These are phyloP conservation scores for Ceratobasidium sp. DNA, from an alignment of 1,284 basidiomycete species.

Conservation along the genomic window DNA sequence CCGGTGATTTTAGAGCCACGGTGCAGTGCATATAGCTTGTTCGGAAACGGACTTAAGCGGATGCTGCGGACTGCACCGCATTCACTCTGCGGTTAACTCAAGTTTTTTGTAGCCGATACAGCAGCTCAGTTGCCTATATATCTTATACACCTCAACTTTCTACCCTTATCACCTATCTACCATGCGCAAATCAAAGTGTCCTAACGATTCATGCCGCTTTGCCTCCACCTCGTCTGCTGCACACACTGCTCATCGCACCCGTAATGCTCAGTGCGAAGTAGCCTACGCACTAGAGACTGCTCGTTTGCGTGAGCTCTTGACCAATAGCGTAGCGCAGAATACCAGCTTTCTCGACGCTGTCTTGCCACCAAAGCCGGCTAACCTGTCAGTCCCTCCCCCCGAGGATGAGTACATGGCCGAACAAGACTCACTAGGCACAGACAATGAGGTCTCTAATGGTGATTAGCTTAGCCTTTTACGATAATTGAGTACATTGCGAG, in stretches of 20 bases:
- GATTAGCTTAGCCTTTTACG: too few species aligned
- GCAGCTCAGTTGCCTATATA: too few species aligned
- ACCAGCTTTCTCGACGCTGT: neutral
- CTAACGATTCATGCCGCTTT: neutral
- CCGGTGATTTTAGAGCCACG: neutral
- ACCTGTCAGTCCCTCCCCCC: neutral
- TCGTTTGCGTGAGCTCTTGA: neutral
- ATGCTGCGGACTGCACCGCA: too few species aligned
- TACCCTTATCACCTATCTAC: neutral
- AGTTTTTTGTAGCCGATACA: too few species aligned
- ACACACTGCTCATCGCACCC: neutral
- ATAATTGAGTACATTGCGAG: neutral
- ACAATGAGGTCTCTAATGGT: too few species aligned
- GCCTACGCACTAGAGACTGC: neutral
- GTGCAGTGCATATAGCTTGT: too few species aligned
- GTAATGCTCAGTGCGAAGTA: neutral
- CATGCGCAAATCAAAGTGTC: neutral
- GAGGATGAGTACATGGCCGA: neutral
- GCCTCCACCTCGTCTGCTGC: neutral
- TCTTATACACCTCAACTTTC: too few species aligned
- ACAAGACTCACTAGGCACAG: neutral
- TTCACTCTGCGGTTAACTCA: too few species aligned
- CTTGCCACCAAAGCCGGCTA: neutral
- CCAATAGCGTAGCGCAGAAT: neutral
- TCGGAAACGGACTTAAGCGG: too few species aligned